phyloP scores from a whole-genome alignment of 768 basidiomycete species.

The Pleurotus tuber-regium region DNA sequence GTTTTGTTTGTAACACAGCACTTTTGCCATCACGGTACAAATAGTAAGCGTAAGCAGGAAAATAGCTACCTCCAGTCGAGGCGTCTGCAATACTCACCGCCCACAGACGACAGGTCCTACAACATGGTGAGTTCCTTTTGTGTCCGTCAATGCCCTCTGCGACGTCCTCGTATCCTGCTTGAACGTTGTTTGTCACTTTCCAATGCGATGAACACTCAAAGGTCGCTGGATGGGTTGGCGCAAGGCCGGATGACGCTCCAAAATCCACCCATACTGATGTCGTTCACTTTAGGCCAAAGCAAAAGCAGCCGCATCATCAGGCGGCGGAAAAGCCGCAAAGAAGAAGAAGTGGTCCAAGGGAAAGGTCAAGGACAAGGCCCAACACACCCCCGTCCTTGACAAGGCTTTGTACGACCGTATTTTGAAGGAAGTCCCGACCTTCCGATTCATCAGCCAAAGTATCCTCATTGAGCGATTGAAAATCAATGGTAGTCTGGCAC shows the following conservation, averaged over 20 bases:
- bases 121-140: constrained; percentile 1
- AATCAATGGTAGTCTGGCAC: constrained; percentile 92
- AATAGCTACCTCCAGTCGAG: background rate
- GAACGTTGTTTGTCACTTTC: background rate
- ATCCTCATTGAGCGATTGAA: constrained; percentile 99
- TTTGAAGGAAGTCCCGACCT: constrained; percentile 97
- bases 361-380: constrained; percentile 99
- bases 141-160: background rate
- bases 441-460: constrained; percentile 97
- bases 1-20: background rate
- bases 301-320: constrained; percentile 75
- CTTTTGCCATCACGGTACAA: background rate
- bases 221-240: constrained; percentile 36
- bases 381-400: constrained; percentile 94
- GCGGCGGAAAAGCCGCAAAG: constrained; percentile 88
- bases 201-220: background rate
- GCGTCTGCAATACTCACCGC: background rate
- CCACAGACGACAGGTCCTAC: constrained; percentile 7
- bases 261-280: constrained; percentile 18
- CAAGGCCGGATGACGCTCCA: constrained; percentile 32
- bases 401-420: constrained; percentile 92
- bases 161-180: background rate
- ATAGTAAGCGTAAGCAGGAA: background rate
- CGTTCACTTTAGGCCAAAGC: constrained; percentile 57
- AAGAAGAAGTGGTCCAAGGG: constrained; percentile 99